Percentiles rank a stretch among this genome's conserved stretches.
Evolutionary conservation across 768 basidiomycete genomes (phyloP).

Genomic region (Kwoniella mangroviensis): DNA sequence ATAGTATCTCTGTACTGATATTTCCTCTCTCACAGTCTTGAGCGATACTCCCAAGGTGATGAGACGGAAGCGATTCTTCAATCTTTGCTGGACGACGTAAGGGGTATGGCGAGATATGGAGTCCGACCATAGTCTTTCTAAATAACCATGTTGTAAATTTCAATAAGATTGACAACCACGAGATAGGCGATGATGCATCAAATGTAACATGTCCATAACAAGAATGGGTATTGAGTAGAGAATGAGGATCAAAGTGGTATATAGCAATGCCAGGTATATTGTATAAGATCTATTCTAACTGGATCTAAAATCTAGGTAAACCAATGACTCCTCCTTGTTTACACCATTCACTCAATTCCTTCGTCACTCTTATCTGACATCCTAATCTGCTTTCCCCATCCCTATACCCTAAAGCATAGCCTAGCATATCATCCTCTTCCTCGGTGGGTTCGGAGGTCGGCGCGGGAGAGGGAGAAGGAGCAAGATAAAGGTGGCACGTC

Average conservation of each 20-base stretch:
- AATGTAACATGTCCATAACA: not conserved
- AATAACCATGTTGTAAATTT: slow-evolving; percentile 16
- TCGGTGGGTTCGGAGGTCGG: slow-evolving; percentile 43
- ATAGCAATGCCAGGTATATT: slow-evolving; percentile 16
- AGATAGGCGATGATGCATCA: not conserved
- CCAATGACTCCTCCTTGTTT: slow-evolving; percentile 40
- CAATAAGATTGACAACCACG: too few relatives aligned
- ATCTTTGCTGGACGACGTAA: slow-evolving; percentile 41
- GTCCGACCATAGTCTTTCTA: slow-evolving; percentile 6
- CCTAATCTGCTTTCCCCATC: slow-evolving; percentile 51
- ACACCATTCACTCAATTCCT: slow-evolving; percentile 47
- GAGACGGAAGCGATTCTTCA: slow-evolving; percentile 33
- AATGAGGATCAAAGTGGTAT: not conserved
- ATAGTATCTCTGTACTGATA: too few relatives aligned
- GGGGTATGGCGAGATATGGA: slow-evolving; percentile 39
- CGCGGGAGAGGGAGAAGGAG: slow-evolving; percentile 7
- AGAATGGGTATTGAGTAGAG: too few relatives aligned
- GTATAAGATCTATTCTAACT: not conserved
- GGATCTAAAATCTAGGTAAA: slow-evolving; percentile 45
- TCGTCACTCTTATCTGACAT: slow-evolving; percentile 52
- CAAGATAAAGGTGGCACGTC: slow-evolving; percentile 55
- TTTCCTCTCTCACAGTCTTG: slow-evolving; percentile 33
- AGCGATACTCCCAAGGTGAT: slow-evolving; percentile 40
- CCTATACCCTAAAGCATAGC: slow-evolving; percentile 48
- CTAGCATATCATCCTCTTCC: slow-evolving; percentile 54